Base-by-base conservation (phyloP, 768 basidiomycete species). In the Nidula microcarpa region DNA sequence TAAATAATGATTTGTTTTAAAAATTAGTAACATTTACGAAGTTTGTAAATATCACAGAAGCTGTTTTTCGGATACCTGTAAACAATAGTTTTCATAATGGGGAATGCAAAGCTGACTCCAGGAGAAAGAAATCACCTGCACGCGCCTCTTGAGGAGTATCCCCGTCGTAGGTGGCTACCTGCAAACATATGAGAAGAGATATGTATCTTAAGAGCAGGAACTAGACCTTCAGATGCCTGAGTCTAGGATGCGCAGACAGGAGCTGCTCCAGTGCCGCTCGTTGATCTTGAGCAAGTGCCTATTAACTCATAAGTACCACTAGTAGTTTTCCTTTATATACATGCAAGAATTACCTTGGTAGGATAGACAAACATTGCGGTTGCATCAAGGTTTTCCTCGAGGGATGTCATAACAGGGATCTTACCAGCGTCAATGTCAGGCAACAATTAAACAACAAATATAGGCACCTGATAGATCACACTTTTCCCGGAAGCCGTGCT, bases 241-340 rank as follows among this genome's bases (percentile, higher is more conserved):
- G 73, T 7, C 83, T 80, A 0, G 82, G 74, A 65, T 82, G 85
- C 7, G 74, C 71, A 51, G 60, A 75, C 0, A 94, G 60, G 11
- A 96, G 63, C 51, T 86, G 84, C 53, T 88, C 81, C 47, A 95
- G 66, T 1, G 88, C 84, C 3, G 72, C 69, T 58, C 77, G 83
- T 66, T 96, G 93, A 62, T 96, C 93, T 68, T 96, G 93, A 1
- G 94, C 93, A 39, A 96, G 73, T 13, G 93, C 93, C 88, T 92
- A 47, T 37, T 34, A 35, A 46, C 7, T 39, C 32, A 18, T 45
- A 5, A 41, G 33, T 8, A 37, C 9, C 9, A 45, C 7, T 7
- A 45, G 7, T 6, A 30, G 7, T 30, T 14, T 7, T 37, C 7
- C 10, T 9, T n/a, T 37, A n/a, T 13, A 4, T 34, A 18, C 14